Evolutionary conservation across 2,329 filamentous ascomycete genomes (phyloP).

Genomic region (Cladophialophora immunda): DNA sequence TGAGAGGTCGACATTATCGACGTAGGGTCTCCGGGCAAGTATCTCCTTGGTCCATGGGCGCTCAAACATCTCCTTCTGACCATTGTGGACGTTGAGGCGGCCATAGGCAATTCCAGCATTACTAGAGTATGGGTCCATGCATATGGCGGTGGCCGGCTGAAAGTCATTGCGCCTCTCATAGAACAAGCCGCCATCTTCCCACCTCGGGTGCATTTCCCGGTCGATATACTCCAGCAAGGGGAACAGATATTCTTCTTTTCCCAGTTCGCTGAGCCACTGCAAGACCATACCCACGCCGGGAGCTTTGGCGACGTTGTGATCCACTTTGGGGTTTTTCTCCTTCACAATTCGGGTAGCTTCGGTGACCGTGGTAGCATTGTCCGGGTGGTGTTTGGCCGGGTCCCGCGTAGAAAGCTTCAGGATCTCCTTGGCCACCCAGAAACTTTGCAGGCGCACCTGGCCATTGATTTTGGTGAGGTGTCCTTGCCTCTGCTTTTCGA

Average conservation of each 20-base stretch:
- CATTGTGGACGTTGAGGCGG: constrained; percentile 29
- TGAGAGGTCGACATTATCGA: constrained; percentile 21
- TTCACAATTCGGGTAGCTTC: neutral
- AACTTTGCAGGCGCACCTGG: neutral
- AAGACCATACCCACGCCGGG: constrained; percentile 1
- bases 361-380: neutral
- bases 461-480: constrained; percentile 41
- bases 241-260: constrained; percentile 20
- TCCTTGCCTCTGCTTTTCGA: constrained; percentile 36
- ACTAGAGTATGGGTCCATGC: constrained; percentile 28
- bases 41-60: constrained; percentile 29
- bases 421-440: neutral
- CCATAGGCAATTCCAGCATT: constrained; percentile 30
- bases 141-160: neutral
- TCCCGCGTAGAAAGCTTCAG: neutral
- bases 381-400: neutral
- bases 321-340: neutral
- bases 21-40: constrained; percentile 20
- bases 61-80: constrained; percentile 35
- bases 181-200: constrained; percentile 31
- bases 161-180: constrained; percentile 28
- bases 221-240: constrained; percentile 28
- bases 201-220: constrained; percentile 25
- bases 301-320: neutral
- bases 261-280: constrained; percentile 21